Percentiles rank a stretch among this genome's conserved stretches.
phyloP scores from a whole-genome alignment of 2,329 filamentous ascomycete species.

The Trichoderma koningiopsis region DNA sequence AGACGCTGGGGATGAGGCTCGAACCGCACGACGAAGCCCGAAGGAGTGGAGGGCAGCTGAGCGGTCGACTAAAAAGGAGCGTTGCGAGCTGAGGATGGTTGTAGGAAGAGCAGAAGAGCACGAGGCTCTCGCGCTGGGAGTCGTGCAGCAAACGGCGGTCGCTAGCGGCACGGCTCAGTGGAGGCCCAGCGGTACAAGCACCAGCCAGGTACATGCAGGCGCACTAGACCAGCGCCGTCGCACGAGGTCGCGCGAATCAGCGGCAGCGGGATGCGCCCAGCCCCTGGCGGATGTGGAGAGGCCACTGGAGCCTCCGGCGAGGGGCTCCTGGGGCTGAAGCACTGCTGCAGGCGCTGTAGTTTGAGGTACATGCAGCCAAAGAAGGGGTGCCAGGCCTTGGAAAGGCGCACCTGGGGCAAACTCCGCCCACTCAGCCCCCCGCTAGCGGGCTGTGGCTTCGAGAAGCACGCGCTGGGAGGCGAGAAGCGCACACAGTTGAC shows the following conservation, averaged over 20 bases:
- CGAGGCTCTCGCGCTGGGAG: not conserved
- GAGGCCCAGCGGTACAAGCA: too few relatives aligned
- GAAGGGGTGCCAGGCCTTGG: not conserved
- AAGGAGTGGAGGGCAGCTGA: conserved; percentile 18
- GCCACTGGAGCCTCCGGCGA: not conserved
- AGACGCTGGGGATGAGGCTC: not conserved
- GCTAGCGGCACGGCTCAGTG: not conserved
- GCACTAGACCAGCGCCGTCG: not conserved
- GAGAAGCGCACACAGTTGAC: not conserved
- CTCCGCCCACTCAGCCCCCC: not conserved
- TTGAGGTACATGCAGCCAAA: not conserved
- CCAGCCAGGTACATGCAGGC: too few relatives aligned
- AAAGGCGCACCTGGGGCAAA: not conserved
- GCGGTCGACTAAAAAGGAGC: conserved; percentile 12
- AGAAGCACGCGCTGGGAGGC: not conserved
- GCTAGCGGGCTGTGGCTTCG: conserved; percentile 2
- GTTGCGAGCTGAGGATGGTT: not conserved
- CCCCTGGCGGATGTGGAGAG: not conserved
- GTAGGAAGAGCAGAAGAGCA: not conserved
- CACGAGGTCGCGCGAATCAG: conserved; percentile 2
- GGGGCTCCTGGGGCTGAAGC: not conserved
- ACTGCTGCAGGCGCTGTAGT: conserved; percentile 1
- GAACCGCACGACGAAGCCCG: not conserved
- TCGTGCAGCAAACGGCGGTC: not conserved
- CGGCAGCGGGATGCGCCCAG: not conserved